phyloP scores from a whole-genome alignment of 1,284 basidiomycete genomes.

The Microbotryomycetes sp. region DNA sequence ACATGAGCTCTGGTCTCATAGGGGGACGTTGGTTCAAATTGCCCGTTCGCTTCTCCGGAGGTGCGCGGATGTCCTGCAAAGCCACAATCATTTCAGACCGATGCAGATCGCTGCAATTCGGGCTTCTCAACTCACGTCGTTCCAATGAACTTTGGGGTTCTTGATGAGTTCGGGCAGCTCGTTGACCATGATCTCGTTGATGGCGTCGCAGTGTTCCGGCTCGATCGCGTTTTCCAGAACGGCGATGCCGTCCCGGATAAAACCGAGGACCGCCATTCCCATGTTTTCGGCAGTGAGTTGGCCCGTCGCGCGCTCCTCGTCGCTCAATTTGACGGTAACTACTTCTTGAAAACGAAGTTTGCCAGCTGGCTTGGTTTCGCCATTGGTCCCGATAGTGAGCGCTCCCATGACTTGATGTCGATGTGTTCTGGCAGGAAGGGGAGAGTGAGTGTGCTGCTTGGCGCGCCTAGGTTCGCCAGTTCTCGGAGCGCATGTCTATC shows the following conservation, averaged over 20 bases:
- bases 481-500: no score
- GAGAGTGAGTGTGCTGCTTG: no score
- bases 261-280: background rate
- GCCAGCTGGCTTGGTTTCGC: no score
- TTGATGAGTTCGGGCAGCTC: slow-evolving; percentile 4
- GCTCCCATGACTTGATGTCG: no score
- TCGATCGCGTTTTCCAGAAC: slow-evolving; percentile 1
- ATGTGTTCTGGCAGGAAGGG: no score
- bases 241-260: slow-evolving; percentile 1
- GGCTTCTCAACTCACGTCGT: background rate
- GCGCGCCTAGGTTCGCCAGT: no score
- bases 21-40: background rate
- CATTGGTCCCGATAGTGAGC: no score
- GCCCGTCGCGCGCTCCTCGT: background rate
- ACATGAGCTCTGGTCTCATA: background rate
- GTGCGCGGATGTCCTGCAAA: slow-evolving; percentile 2
- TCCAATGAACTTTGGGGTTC: slow-evolving; percentile 1
- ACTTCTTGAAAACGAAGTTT: background rate
- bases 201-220: background rate
- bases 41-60: slow-evolving; percentile 3
- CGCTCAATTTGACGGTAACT: background rate
- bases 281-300: slow-evolving; percentile 2
- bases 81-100: background rate
- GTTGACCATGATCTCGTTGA: slow-evolving; percentile 1
- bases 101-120: background rate